phyloP scores from a whole-genome alignment of 2,329 filamentous ascomycete genomes.

The Cyanodermella asteris region DNA sequence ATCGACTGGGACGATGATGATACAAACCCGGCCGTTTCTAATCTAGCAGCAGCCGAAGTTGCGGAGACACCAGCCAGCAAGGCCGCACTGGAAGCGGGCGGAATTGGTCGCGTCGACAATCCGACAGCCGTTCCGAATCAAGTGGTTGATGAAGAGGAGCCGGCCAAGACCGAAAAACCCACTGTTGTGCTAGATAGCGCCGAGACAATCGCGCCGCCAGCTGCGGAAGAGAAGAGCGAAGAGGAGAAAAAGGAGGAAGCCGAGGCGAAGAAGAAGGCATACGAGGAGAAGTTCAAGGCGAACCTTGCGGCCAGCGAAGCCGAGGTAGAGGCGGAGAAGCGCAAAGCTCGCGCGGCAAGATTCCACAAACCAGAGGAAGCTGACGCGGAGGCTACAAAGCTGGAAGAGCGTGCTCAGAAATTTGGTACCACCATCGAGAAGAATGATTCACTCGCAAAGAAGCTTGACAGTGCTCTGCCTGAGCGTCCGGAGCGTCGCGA shows the following conservation, averaged over 20 bases:
- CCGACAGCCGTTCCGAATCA: conserved; percentile 20
- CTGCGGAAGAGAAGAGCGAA: conserved; percentile 9
- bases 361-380: conserved; percentile 18
- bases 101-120: conserved; percentile 16
- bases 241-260: conserved; percentile 7
- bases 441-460: conserved; percentile 14
- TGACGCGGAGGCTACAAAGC: conserved; percentile 21
- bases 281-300: conserved; percentile 15
- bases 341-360: conserved; percentile 25
- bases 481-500: too few species aligned
- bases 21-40: conserved; percentile 11
- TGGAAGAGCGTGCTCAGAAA: conserved; percentile 23
- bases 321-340: conserved; percentile 24
- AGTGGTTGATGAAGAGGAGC: conserved; percentile 14
- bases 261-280: conserved; percentile 7
- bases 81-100: conserved; percentile 16
- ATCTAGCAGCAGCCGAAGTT: conserved; percentile 12
- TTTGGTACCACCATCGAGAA: conserved; percentile 16
- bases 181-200: conserved; percentile 10
- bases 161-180: conserved; percentile 17
- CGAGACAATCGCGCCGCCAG: conserved; percentile 1
- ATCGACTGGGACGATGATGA: conserved; percentile 24
- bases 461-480: conserved; percentile 23
- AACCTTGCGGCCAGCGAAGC: conserved; percentile 21
- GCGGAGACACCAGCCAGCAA: conserved; percentile 12